These are phyloP conservation scores for Trichosporon asahii DNA, from an alignment of 1,284 basidiomycete genomes.

Conservation along the genomic window DNA sequence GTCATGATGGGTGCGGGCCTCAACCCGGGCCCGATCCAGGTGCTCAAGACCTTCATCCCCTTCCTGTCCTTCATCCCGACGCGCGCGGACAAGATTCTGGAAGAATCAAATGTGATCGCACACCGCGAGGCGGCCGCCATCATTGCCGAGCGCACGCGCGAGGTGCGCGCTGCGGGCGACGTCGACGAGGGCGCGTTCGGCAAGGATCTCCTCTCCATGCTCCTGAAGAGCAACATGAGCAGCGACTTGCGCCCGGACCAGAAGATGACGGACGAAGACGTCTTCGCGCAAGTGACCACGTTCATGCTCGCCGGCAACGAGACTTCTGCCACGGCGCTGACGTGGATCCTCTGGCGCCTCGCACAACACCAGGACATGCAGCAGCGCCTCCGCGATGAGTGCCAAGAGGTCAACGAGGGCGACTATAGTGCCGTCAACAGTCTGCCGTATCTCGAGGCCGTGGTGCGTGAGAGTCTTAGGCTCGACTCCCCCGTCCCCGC, in stretches of 20 bases:
- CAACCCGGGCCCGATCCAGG: constrained; percentile 55
- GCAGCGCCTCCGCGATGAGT: constrained; percentile 58
- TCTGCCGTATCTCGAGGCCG: constrained; percentile 60
- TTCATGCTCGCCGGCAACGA: constrained; percentile 68
- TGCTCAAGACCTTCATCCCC: constrained; percentile 63
- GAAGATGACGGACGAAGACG: constrained; percentile 63
- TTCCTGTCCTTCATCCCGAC: constrained; percentile 53
- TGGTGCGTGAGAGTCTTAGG: constrained; percentile 66
- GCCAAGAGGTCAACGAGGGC: constrained; percentile 43
- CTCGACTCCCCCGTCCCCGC: constrained; percentile 63
- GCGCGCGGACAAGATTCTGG: not conserved
- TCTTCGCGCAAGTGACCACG: constrained; percentile 70
- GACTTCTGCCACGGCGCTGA: constrained; percentile 67
- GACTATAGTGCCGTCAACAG: constrained; percentile 52
- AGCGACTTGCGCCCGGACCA: constrained; percentile 58
- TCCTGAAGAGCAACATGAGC: constrained; percentile 63
- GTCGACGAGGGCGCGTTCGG: constrained; percentile 51
- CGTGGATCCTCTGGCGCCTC: constrained; percentile 72
- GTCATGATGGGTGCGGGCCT: constrained; percentile 9
- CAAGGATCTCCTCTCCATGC: constrained; percentile 51
- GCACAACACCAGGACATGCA: constrained; percentile 60
- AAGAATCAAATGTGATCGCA: not conserved
- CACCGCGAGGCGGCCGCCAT: constrained; percentile 47
- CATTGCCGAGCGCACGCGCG: constrained; percentile 57
- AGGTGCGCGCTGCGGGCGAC: constrained; percentile 34